Conservation (phyloP, 164 flowering plant genomes). For the Berberis thunbergii region DNA sequence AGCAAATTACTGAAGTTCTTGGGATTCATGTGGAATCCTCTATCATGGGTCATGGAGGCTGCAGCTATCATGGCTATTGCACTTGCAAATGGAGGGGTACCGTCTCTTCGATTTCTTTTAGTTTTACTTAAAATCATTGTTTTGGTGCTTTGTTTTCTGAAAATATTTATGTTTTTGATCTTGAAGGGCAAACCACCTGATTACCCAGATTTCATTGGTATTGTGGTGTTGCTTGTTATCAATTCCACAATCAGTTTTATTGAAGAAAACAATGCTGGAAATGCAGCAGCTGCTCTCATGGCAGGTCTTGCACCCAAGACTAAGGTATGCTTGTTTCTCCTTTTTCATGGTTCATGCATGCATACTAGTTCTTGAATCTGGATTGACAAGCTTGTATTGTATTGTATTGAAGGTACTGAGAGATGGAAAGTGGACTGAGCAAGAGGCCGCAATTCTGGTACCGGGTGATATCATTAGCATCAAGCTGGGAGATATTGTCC, state of each 20-base stretch:
- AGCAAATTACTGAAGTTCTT: conserved; percentile 23
- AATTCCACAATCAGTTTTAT: conserved; percentile 26
- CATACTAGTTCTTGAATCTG: background rate
- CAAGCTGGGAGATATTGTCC: conserved; percentile 25
- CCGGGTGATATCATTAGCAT: conserved; percentile 27
- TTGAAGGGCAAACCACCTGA: conserved; percentile 22
- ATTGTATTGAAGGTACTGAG: conserved; percentile 16
- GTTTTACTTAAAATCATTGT: background rate
- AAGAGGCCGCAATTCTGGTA: conserved; percentile 23
- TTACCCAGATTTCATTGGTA: conserved; percentile 24
- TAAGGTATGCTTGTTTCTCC: conserved; percentile 8
- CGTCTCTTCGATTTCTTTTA: background rate
- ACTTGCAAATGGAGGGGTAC: conserved; percentile 24
- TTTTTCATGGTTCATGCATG: background rate
- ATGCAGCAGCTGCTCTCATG: conserved; percentile 26
- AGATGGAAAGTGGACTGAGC: conserved; percentile 26
- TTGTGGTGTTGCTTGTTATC: conserved; percentile 19
- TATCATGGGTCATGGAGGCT: conserved; percentile 25
- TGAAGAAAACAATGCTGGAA: conserved; percentile 27
- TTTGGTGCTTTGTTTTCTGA: background rate
- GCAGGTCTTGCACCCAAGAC: conserved; percentile 27
- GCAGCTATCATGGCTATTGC: conserved; percentile 25
- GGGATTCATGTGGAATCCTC: conserved; percentile 28
- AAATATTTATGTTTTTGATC: background rate
- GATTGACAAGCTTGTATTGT: background rate